These are phyloP conservation scores for Agrocybe pediades DNA, from an alignment of 768 basidiomycete genomes.

Conservation along the genomic window DNA sequence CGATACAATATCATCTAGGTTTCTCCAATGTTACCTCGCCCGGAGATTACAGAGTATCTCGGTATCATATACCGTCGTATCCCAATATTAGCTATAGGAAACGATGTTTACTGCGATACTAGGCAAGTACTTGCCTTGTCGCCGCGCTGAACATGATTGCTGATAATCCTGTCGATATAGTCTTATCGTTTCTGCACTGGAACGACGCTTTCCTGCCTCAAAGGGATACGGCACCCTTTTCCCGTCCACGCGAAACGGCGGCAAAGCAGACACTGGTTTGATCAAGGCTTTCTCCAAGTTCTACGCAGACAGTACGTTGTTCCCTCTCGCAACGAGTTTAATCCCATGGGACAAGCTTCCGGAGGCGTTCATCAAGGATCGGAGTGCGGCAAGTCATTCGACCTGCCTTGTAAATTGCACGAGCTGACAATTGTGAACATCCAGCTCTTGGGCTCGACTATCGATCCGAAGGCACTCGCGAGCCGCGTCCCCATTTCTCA, in stretches of 20 bases:
- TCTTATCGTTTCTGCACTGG: conserved; percentile 51
- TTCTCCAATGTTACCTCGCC: conserved; percentile 50
- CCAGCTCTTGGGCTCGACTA: conserved; percentile 35
- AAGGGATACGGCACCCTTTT: conserved; percentile 50
- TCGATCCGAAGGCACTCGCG: conserved; percentile 38
- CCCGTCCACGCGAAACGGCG: conserved; percentile 43
- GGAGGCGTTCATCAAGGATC: conserved; percentile 47
- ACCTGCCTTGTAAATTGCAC: not conserved
- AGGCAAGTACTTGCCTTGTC: conserved; percentile 26
- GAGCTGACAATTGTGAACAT: not conserved
- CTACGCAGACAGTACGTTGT: conserved; percentile 47
- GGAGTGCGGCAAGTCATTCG: conserved; percentile 39
- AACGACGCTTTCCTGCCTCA: conserved; percentile 55
- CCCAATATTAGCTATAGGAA: conserved; percentile 60
- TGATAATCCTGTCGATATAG: conserved; percentile 18
- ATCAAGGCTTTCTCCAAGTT: conserved; percentile 49
- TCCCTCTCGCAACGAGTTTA: conserved; percentile 37
- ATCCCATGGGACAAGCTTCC: conserved; percentile 53
- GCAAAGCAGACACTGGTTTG: conserved; percentile 43
- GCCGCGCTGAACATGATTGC: not conserved
- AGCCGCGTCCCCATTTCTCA: conserved; percentile 31
- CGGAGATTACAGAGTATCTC: conserved; percentile 52
- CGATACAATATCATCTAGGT: conserved; percentile 35
- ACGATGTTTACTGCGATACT: conserved; percentile 63
- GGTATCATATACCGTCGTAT: conserved; percentile 61